Percentiles rank a stretch among this genome's conserved stretches.
Conservation (phyloP, 2,329 filamentous ascomycete genomes). For the Xylariaceae sp. region DNA sequence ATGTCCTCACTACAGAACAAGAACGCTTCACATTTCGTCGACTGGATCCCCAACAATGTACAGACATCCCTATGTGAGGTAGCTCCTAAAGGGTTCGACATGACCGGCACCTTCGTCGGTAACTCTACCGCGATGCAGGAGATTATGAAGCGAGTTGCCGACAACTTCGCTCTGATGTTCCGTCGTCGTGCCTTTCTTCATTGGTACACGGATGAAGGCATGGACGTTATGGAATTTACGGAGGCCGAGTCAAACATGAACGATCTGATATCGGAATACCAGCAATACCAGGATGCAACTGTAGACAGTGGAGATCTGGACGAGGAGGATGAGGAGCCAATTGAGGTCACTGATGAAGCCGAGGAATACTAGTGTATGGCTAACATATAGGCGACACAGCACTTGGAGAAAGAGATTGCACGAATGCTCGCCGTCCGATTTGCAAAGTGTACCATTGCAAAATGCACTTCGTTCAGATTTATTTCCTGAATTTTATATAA, state of each 20-base stretch:
- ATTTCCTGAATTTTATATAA: no score
- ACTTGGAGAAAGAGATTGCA: no score
- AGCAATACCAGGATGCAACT: slow-evolving; percentile 99
- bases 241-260: slow-evolving; percentile 99
- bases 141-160: slow-evolving; percentile 99
- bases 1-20: slow-evolving; percentile 99
- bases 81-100: slow-evolving; percentile 94
- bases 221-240: slow-evolving; percentile 99
- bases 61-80: slow-evolving; percentile 99
- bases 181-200: slow-evolving; percentile 99
- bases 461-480: no score
- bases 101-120: slow-evolving; percentile 98
- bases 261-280: slow-evolving; percentile 98
- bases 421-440: no score
- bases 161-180: slow-evolving; percentile 99
- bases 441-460: no score
- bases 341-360: slow-evolving; percentile 49
- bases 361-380: neutral
- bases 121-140: slow-evolving; percentile 99
- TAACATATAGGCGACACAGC: no score
- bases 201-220: slow-evolving; percentile 99
- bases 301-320: slow-evolving; percentile 97
- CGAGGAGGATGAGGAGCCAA: slow-evolving; percentile 78
- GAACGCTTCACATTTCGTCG: slow-evolving; percentile 99
- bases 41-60: slow-evolving; percentile 99